Conservation (phyloP, 2,329 filamentous ascomycete genomes). For the Fusarium robinianum region DNA sequence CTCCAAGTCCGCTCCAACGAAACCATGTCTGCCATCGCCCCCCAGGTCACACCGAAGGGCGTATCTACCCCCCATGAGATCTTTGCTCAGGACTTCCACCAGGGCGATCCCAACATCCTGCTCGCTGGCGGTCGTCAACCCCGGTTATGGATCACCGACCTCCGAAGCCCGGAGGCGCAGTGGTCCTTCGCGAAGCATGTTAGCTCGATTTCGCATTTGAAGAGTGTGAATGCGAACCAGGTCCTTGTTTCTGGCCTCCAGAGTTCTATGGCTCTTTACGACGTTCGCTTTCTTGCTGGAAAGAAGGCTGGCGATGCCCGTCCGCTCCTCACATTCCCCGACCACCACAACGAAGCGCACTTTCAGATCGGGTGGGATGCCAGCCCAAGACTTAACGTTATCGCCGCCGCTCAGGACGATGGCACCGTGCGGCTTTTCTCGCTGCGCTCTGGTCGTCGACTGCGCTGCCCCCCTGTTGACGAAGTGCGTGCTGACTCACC, state of each 20-base stretch:
- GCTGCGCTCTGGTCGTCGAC: conserved; percentile 47
- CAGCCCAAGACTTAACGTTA: conserved; percentile 50
- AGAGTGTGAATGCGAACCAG: conserved; percentile 53
- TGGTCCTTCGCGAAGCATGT: conserved; percentile 43
- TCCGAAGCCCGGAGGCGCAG: conserved; percentile 44
- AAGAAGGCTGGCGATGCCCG: conserved; percentile 26
- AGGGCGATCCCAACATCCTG: conserved; percentile 49
- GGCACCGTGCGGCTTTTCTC: conserved; percentile 56
- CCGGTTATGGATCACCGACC: conserved; percentile 51
- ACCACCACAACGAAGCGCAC: conserved; percentile 55
- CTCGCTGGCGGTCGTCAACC: conserved; percentile 57
- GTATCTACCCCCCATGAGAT: conserved; percentile 43
- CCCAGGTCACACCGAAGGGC: conserved; percentile 24
- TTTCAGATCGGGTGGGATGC: conserved; percentile 58
- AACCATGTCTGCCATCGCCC: conserved; percentile 43
- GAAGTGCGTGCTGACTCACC: conserved; percentile 36
- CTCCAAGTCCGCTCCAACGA: conserved; percentile 42
- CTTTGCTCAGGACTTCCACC: conserved; percentile 55
- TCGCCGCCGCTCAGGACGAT: conserved; percentile 59
- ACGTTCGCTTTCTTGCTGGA: conserved; percentile 54
- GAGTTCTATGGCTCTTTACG: conserved; percentile 59
- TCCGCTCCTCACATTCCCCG: conserved; percentile 54
- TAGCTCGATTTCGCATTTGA: conserved; percentile 55
- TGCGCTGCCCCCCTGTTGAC: conserved; percentile 40
- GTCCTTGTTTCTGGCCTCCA: conserved; percentile 58